Evolutionary conservation across 441 rosid species (phyloP), one percentile per base, ranked within the genome.

Genomic region (Euphorbia celastroides): DNA sequence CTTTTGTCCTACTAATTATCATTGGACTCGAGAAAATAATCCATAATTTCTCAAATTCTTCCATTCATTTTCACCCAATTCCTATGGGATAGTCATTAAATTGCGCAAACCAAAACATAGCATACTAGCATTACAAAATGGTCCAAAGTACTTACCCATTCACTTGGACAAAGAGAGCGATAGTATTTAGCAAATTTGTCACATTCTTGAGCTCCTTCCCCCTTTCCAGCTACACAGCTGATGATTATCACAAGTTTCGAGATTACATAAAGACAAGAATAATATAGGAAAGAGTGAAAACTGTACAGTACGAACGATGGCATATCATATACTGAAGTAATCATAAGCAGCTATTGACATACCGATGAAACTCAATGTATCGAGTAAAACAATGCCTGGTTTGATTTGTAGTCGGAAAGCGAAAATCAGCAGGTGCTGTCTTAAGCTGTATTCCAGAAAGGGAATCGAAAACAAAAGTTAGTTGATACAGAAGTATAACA

Each of bases 341-440:
- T 23, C 38, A 34, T 27, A 11, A 36, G 68, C 31, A 68, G 62
- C 55, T 48, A 62, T 66, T 12, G 28, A 57, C 79, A 66, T 57
- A 94, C 99, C 99, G 83, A 73, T 94, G 98, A 62, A 81, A 92
- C 78, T 94, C 99, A 62, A 94, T 74, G 65, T 89, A 92, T 71
- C 96, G 85, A 26, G 97, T 87, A 81, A 89, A 92, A 80, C 97
- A 92, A 74, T 91, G 97, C 81, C 97, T 84, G 6, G 97, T 87
- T 75, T 92, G 97, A 80, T 92, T 92, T 61, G 97, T 92, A 56
- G 97, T 92, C 26, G 97, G 97, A 73, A 92, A 92, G 66, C 97
- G 97, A 72, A 83, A 89, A 81, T 92, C 97, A 65, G 97, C 97
- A 2, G 98, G 98, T 58, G 99, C 99, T 25, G 98, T 95, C 87